phyloP scores from a whole-genome alignment of 2,329 filamentous ascomycete species.

The Microdochium nivale region DNA sequence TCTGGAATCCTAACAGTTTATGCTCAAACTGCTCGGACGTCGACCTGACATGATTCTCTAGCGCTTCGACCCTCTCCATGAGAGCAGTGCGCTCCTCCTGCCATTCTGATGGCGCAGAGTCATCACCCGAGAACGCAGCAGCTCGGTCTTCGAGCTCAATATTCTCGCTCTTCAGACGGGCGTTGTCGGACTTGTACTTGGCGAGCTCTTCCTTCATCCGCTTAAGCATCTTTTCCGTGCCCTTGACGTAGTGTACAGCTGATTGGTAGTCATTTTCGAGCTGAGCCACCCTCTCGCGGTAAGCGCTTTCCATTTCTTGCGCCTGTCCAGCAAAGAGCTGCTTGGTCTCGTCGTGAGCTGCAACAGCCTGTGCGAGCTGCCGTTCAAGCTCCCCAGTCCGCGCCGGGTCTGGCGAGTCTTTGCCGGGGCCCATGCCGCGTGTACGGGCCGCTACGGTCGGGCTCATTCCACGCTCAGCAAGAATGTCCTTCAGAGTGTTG shows the following conservation, averaged over 20 bases:
- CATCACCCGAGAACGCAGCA: conserved; percentile 22
- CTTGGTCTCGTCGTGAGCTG: conserved; percentile 81
- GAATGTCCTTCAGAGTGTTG: conserved; percentile 84
- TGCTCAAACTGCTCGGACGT: conserved; percentile 62
- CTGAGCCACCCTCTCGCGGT: conserved; percentile 87
- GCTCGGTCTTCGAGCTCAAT: conserved; percentile 52
- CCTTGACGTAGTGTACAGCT: conserved; percentile 95
- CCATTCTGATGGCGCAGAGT: conserved; percentile 54
- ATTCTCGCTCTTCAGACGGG: conserved; percentile 75
- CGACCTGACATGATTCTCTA: conserved; percentile 60
- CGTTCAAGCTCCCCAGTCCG: conserved; percentile 81
- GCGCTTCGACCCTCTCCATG: conserved; percentile 56
- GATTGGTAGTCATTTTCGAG: conserved; percentile 97
- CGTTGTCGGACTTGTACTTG: conserved; percentile 82
- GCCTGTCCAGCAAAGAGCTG: conserved; percentile 67
- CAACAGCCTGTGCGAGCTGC: conserved; percentile 68
- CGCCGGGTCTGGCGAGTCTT: conserved; percentile 69
- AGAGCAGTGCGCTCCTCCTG: conserved; percentile 63
- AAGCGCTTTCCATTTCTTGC: conserved; percentile 79
- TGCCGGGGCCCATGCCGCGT: conserved; percentile 64
- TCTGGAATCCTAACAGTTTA: conserved; percentile 59
- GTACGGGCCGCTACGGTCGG: conserved; percentile 63
- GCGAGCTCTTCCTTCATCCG: conserved; percentile 97
- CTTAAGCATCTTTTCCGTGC: conserved; percentile 97
- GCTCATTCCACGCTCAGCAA: conserved; percentile 82